These are phyloP conservation scores for Trichoderma sp. DNA, from an alignment of 2,329 filamentous ascomycete genomes.

Conservation along the genomic window DNA sequence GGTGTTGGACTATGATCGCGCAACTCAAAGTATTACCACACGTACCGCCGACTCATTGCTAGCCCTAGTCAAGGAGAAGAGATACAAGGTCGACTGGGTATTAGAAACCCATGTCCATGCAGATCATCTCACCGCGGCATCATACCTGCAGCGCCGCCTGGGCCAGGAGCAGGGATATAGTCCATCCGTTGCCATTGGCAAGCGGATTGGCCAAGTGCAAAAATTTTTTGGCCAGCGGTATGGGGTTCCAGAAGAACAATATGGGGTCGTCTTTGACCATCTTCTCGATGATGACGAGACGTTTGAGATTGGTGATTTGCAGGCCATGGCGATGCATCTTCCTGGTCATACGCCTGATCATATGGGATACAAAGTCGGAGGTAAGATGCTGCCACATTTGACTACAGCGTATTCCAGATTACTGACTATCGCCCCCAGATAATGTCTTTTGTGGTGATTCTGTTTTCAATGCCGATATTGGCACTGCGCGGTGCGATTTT, in stretches of 20 bases:
- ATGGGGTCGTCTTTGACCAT: slow-evolving; percentile 48
- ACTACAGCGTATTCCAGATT: neutral
- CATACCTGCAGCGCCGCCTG: slow-evolving; percentile 53
- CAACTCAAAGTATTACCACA: slow-evolving; percentile 45
- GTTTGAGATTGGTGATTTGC: slow-evolving; percentile 50
- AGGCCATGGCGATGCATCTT: slow-evolving; percentile 50
- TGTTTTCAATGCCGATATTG: slow-evolving; percentile 52
- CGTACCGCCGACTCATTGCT: slow-evolving; percentile 53
- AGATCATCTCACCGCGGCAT: slow-evolving; percentile 58
- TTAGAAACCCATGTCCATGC: slow-evolving; percentile 63
- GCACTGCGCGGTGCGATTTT: slow-evolving; percentile 54
- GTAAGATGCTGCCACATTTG: slow-evolving; percentile 25
- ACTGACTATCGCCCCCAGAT: slow-evolving; percentile 24
- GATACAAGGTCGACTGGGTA: slow-evolving; percentile 51
- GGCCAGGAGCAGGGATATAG: slow-evolving; percentile 32
- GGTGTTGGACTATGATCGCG: slow-evolving; percentile 56
- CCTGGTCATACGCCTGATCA: slow-evolving; percentile 63
- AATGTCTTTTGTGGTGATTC: slow-evolving; percentile 55
- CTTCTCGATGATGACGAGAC: slow-evolving; percentile 53
- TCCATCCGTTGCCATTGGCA: slow-evolving; percentile 54
- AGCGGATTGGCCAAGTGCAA: slow-evolving; percentile 53
- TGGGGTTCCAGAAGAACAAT: slow-evolving; percentile 43
- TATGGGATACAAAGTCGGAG: slow-evolving; percentile 55
- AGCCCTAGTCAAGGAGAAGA: slow-evolving; percentile 39
- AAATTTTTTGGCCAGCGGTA: slow-evolving; percentile 49